phyloP scores from a whole-genome alignment of 768 basidiomycete genomes.

The Xanthoconium stramineum region DNA sequence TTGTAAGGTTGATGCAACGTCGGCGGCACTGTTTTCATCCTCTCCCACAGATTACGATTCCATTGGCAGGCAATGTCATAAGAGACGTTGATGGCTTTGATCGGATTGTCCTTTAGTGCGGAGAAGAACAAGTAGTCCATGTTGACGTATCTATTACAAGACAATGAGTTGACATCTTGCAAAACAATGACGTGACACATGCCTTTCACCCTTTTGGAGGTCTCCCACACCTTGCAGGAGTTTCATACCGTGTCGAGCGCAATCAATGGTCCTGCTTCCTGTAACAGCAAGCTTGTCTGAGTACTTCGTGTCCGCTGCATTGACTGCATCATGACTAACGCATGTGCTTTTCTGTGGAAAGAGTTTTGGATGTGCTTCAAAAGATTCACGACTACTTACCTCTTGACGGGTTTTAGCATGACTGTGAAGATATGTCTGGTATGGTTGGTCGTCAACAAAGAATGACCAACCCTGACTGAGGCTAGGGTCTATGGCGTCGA shows the following conservation, averaged over 20 bases:
- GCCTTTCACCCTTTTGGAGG: background rate
- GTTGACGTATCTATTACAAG: background rate
- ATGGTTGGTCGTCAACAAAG: background rate
- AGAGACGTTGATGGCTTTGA: slow-evolving; percentile 7
- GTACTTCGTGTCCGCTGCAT: background rate
- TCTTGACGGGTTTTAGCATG: background rate
- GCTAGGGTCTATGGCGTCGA: background rate
- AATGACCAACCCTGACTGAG: background rate
- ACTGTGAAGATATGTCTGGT: background rate
- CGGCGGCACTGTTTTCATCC: background rate
- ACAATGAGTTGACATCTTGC: background rate
- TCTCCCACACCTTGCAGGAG: background rate
- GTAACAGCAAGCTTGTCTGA: background rate
- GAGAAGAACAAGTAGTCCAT: too few relatives aligned
- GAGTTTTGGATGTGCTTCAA: background rate
- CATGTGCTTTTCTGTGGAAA: background rate
- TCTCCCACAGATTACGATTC: background rate
- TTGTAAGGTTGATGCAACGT: too few relatives aligned
- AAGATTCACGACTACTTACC: background rate
- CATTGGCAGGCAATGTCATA: slow-evolving; percentile 22
- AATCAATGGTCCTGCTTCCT: background rate
- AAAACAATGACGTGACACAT: too few relatives aligned
- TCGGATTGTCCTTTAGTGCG: background rate
- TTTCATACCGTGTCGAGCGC: background rate
- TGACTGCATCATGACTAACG: background rate